Percentiles rank a stretch among this genome's conserved stretches.
Evolutionary conservation across 2,329 filamentous ascomycete species (phyloP).

Genomic region (Colletotrichum tamarilloi): DNA sequence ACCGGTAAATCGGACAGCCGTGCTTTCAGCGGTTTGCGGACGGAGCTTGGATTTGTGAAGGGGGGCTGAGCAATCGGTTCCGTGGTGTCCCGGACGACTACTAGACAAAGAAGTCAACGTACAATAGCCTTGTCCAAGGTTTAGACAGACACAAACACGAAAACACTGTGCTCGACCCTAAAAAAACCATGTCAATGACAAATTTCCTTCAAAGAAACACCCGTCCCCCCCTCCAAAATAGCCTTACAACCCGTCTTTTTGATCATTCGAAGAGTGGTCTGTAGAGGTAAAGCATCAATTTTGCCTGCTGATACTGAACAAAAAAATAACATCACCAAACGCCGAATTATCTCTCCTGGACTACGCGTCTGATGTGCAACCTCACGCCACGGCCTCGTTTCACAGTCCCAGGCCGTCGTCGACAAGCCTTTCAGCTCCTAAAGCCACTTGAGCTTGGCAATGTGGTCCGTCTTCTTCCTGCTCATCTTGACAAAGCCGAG

Average conservation of each 20-base stretch:
- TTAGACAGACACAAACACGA: background rate
- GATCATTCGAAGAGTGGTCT: background rate
- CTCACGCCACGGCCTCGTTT: slow-evolving; percentile 17
- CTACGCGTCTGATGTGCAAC: slow-evolving; percentile 2
- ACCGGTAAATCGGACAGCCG: slow-evolving; percentile 15
- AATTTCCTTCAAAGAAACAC: background rate
- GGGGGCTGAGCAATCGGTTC: slow-evolving; percentile 13
- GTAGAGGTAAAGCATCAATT: background rate
- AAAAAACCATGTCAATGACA: slow-evolving; percentile 9
- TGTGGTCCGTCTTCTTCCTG: slow-evolving; percentile 91
- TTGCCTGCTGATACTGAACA: background rate
- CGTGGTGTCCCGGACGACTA: slow-evolving; percentile 28
- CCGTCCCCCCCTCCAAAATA: background rate
- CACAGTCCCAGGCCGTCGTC: slow-evolving; percentile 13
- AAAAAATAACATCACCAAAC: background rate
- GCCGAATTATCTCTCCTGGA: background rate
- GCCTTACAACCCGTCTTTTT: background rate
- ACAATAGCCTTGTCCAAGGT: slow-evolving; percentile 29
- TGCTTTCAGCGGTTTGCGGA: slow-evolving; percentile 15
- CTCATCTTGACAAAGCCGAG: slow-evolving; percentile 91
- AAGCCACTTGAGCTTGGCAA: slow-evolving; percentile 89
- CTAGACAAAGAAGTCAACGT: slow-evolving; percentile 9
- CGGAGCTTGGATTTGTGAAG: background rate
- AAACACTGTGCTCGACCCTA: slow-evolving; percentile 5
- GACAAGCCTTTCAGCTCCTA: slow-evolving; percentile 43